Percentiles rank a stretch among this genome's conserved stretches.
Evolutionary conservation across 1,139 yeast species (phyloP).

Genomic region (Wickerhamomyces sp.): DNA sequence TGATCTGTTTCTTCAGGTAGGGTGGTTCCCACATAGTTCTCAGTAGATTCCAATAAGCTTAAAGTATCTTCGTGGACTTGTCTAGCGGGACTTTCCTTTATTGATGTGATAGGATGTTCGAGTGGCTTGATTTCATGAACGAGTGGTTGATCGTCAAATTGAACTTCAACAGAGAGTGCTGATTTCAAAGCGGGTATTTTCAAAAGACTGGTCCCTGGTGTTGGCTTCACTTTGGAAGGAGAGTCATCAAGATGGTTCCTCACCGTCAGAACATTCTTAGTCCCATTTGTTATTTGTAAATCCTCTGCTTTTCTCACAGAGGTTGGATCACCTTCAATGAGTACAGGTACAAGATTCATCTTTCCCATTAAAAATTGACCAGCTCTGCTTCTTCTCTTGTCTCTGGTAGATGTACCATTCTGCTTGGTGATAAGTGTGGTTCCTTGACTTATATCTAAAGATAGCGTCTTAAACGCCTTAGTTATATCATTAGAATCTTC

Average conservation of each 20-base stretch:
- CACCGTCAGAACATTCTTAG: slow-evolving; percentile 6
- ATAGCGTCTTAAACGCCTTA: slow-evolving; percentile 18
- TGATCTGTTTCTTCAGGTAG: too few relatives aligned
- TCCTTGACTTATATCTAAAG: slow-evolving; percentile 14
- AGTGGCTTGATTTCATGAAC: slow-evolving; percentile 1
- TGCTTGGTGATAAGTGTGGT: slow-evolving; percentile 1
- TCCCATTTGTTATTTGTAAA: slow-evolving; percentile 1
- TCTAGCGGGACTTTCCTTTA: slow-evolving; percentile 2
- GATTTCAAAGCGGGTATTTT: slow-evolving; percentile 4
- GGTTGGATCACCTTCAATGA: slow-evolving; percentile 32
- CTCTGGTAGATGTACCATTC: slow-evolving; percentile 10
- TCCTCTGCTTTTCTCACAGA: slow-evolving; percentile 25
- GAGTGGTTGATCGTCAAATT: not conserved
- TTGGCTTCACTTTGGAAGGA: slow-evolving; percentile 4
- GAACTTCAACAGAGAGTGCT: not conserved
- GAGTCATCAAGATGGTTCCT: slow-evolving; percentile 10
- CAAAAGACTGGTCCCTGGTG: not conserved
- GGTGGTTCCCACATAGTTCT: slow-evolving; percentile 10
- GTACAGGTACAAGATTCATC: slow-evolving; percentile 34
- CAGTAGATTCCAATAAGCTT: slow-evolving; percentile 4
- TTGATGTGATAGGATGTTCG: not conserved
- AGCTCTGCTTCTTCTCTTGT: slow-evolving; percentile 22
- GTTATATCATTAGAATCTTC: slow-evolving; percentile 7
- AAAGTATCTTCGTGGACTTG: slow-evolving; percentile 17
- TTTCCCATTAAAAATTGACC: slow-evolving; percentile 32